Percentiles rank a stretch among this genome's conserved stretches.
These are phyloP conservation scores for Hypoxylon sp. DNA, from an alignment of 2,329 filamentous ascomycete genomes.

Conservation along the genomic window DNA sequence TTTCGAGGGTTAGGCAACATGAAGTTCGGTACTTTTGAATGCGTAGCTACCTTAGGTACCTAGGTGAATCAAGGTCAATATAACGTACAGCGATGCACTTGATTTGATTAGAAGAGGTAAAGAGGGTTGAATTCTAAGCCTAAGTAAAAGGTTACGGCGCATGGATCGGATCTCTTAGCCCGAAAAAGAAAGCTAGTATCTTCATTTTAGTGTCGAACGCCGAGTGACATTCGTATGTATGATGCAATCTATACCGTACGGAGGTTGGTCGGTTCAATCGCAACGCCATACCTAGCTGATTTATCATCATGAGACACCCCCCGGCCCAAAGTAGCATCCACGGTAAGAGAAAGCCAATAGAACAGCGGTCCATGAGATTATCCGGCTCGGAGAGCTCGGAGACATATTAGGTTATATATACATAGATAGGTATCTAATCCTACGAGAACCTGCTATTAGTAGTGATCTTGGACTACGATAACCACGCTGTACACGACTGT, in stretches of 20 bases:
- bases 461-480: neutral
- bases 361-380: constrained; percentile 1
- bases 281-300: neutral
- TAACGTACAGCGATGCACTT: too few relatives aligned
- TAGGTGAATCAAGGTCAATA: too few relatives aligned
- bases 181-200: too few relatives aligned
- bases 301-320: neutral
- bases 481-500: neutral
- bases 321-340: constrained; percentile 1
- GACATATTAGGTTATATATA: neutral
- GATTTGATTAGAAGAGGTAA: too few relatives aligned
- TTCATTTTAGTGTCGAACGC: neutral
- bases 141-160: too few relatives aligned
- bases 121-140: too few relatives aligned
- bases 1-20: constrained; percentile 17
- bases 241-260: constrained; percentile 8
- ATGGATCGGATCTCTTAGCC: too few relatives aligned
- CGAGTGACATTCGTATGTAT: neutral
- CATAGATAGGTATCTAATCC: neutral
- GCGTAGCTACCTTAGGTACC: too few relatives aligned
- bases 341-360: neutral
- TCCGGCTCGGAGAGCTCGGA: constrained; percentile 4
- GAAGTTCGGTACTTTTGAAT: constrained; percentile 12
- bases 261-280: constrained; percentile 1
- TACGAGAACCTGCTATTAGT: neutral